Evolutionary conservation across 2,329 filamentous ascomycete species (phyloP).

Genomic region (Penicillium griseofulvum): DNA sequence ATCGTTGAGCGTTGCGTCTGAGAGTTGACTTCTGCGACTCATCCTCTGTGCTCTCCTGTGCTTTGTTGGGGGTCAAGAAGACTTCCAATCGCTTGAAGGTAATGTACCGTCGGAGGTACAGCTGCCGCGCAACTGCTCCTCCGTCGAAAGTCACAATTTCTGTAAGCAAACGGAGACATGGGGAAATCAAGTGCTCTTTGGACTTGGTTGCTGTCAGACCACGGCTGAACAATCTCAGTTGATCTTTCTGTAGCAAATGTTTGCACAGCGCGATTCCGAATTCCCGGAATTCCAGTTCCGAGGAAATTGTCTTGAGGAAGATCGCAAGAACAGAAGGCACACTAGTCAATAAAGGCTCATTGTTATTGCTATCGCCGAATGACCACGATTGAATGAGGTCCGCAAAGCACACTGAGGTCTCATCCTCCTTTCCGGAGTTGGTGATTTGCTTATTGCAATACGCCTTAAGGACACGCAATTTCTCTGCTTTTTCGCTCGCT

Average conservation of each 20-base stretch:
- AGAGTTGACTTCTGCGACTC: slow-evolving; percentile 72
- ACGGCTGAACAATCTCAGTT: slow-evolving; percentile 75
- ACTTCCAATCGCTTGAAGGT: slow-evolving; percentile 77
- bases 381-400: slow-evolving; percentile 88
- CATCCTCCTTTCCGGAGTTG: slow-evolving; percentile 48
- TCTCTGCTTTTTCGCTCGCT: slow-evolving; percentile 37
- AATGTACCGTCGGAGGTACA: slow-evolving; percentile 74
- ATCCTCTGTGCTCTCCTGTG: slow-evolving; percentile 57
- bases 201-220: slow-evolving; percentile 76
- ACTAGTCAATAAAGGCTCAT: slow-evolving; percentile 76
- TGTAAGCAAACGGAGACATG: slow-evolving; percentile 77
- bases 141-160: slow-evolving; percentile 86
- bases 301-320: slow-evolving; percentile 74
- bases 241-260: slow-evolving; percentile 74
- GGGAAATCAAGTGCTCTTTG: slow-evolving; percentile 86
- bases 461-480: slow-evolving; percentile 44
- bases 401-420: slow-evolving; percentile 63
- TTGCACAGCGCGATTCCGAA: slow-evolving; percentile 77
- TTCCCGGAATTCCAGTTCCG: slow-evolving; percentile 68
- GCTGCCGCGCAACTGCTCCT: slow-evolving; percentile 70
- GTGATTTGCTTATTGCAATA: slow-evolving; percentile 56
- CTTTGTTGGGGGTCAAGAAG: slow-evolving; percentile 70
- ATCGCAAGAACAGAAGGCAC: slow-evolving; percentile 78
- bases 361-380: slow-evolving; percentile 73
- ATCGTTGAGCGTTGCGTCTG: slow-evolving; percentile 76